phyloP scores from a whole-genome alignment of 2,329 filamentous ascomycete species.

The Dryadomyces quercus-mongolicae region DNA sequence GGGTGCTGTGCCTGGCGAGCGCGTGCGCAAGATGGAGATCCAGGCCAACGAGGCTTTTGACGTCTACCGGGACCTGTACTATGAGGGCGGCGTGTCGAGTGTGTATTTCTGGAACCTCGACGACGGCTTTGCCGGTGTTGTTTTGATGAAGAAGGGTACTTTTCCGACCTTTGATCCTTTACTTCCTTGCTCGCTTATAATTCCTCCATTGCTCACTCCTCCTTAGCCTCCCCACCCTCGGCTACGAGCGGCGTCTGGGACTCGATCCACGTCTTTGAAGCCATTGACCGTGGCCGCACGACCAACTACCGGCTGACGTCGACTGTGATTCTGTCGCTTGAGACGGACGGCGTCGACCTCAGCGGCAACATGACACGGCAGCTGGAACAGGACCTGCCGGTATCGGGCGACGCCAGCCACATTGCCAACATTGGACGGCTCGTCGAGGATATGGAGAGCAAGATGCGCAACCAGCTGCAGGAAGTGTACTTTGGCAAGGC shows the following conservation, averaged over 20 bases:
- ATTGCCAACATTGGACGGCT: slow-evolving; percentile 89
- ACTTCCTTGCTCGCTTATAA: too few species aligned
- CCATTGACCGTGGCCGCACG: slow-evolving; percentile 78
- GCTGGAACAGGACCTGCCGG: slow-evolving; percentile 80
- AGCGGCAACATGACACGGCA: slow-evolving; percentile 97
- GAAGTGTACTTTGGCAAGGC: slow-evolving; percentile 99
- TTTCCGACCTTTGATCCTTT: too few species aligned
- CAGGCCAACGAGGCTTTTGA: slow-evolving; percentile 94
- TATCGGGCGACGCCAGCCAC: slow-evolving; percentile 73
- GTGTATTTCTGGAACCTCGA: slow-evolving; percentile 99
- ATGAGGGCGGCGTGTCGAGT: slow-evolving; percentile 89
- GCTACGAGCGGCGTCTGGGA: slow-evolving; percentile 81
- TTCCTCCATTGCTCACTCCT: too few species aligned
- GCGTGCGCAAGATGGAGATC: slow-evolving; percentile 87
- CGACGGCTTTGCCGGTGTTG: slow-evolving; percentile 93
- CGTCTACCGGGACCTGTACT: slow-evolving; percentile 91
- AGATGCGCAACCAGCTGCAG: slow-evolving; percentile 96
- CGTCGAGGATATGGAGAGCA: slow-evolving; percentile 98
- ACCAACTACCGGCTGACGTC: slow-evolving; percentile 97
- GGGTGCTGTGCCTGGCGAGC: slow-evolving; percentile 77
- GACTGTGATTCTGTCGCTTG: slow-evolving; percentile 86
- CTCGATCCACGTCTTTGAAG: slow-evolving; percentile 97
- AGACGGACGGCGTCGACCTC: slow-evolving; percentile 72
- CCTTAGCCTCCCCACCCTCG: slow-evolving; percentile 41
- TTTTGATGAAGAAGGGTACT: slow-evolving; percentile 81